Evolutionary conservation across 1,284 basidiomycete genomes (phyloP).

Genomic region (Cutaneotrichosporon dermatis): DNA sequence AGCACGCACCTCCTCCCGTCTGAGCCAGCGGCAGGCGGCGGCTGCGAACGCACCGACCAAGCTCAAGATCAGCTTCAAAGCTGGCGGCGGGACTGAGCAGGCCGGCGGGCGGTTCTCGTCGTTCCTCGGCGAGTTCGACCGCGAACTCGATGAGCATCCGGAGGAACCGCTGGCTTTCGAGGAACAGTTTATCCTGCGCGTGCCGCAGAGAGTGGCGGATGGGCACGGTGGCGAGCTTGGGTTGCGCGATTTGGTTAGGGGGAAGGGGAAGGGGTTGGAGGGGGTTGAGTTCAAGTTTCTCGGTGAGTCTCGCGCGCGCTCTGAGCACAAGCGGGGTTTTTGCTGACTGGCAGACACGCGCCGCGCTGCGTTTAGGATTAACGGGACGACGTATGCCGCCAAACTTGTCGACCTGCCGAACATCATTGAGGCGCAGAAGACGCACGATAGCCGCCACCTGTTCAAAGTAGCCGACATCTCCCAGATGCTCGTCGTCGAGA

Average conservation of each 20-base stretch:
- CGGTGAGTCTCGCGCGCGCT: constrained; percentile 57
- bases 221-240: constrained; percentile 52
- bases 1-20: constrained; percentile 13
- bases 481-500: constrained; percentile 82
- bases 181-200: constrained; percentile 91
- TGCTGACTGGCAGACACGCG: constrained; percentile 68
- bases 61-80: constrained; percentile 42
- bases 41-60: constrained; percentile 16
- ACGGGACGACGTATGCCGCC: constrained; percentile 73
- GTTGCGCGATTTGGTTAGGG: constrained; percentile 71
- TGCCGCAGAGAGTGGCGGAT: constrained; percentile 64
- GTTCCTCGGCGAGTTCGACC: constrained; percentile 80
- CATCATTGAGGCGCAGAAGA: constrained; percentile 94
- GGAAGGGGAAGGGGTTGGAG: constrained; percentile 66
- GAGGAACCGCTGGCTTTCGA: constrained; percentile 84
- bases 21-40: constrained; percentile 14
- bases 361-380: constrained; percentile 83
- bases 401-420: constrained; percentile 96
- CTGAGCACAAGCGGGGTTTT: background rate
- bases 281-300: constrained; percentile 99
- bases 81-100: constrained; percentile 15
- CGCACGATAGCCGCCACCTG: constrained; percentile 90
- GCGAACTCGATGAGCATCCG: constrained; percentile 92
- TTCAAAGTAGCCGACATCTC: constrained; percentile 99
- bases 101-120: constrained; percentile 53